These are phyloP conservation scores for Saturnispora serradocipensis DNA, from an alignment of 805 yeast species.

Conservation along the genomic window DNA sequence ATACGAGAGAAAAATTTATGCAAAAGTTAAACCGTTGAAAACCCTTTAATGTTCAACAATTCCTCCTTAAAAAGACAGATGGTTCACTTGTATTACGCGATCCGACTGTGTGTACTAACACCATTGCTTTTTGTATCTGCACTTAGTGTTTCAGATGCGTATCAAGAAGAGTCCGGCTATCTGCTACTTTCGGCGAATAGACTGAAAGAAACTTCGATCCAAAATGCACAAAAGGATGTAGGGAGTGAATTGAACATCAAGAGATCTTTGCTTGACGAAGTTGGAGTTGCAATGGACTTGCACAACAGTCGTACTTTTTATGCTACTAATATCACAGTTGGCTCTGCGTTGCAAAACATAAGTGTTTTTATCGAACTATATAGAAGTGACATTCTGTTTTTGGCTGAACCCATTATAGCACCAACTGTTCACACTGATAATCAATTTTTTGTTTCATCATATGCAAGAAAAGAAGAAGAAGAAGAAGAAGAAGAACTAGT, in stretches of 20 bases:
- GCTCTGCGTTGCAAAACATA: not conserved
- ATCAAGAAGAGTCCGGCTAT: not conserved
- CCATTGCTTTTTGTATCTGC: not conserved
- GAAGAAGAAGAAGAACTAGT: not conserved
- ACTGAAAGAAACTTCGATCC: not conserved
- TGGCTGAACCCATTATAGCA: not conserved
- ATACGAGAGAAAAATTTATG: no score
- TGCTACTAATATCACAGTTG: not conserved
- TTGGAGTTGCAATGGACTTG: not conserved
- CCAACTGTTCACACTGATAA: not conserved
- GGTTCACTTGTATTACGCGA: no score
- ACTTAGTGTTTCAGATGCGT: not conserved
- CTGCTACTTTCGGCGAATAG: not conserved
- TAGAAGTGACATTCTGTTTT: not conserved
- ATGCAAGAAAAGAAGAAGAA: not conserved
- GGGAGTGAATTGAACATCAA: not conserved
- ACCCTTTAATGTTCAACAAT: no score
- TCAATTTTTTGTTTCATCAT: not conserved
- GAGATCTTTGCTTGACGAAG: not conserved
- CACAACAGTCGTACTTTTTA: not conserved
- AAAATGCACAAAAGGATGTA: not conserved
- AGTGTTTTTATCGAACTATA: not conserved
- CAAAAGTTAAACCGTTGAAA: no score
- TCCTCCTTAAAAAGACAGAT: not conserved
- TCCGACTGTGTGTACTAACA: not conserved